phyloP scores from a whole-genome alignment of 2,329 filamentous ascomycete genomes.

The Colletotrichum graminicola region DNA sequence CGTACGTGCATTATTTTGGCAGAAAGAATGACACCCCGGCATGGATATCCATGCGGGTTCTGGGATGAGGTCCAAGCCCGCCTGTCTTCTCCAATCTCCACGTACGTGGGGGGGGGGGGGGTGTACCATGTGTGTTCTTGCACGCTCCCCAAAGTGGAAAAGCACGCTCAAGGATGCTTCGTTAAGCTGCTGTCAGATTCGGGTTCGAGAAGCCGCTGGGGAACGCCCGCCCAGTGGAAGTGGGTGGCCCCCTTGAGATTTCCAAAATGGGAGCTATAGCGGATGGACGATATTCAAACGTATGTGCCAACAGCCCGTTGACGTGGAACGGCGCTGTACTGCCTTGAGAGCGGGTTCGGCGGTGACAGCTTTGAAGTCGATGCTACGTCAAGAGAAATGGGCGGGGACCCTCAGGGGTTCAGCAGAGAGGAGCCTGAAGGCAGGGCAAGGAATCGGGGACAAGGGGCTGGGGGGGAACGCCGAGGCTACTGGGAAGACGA shows the following conservation, averaged over 20 bases:
- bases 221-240: conserved; percentile 16
- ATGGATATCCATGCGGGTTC: conserved; percentile 39
- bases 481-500: neutral
- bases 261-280: conserved; percentile 3
- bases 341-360: conserved; percentile 21
- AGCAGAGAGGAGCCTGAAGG: neutral
- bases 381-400: conserved; percentile 13
- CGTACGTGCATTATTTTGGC: neutral
- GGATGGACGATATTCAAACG: conserved; percentile 29
- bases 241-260: neutral
- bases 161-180: conserved; percentile 8
- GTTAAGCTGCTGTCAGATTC: conserved; percentile 7
- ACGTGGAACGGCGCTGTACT: conserved; percentile 17
- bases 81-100: conserved; percentile 30
- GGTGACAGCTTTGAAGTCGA: conserved; percentile 10
- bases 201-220: neutral
- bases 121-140: too few relatives aligned
- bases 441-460: neutral
- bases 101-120: conserved; percentile 14
- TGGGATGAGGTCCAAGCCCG: conserved; percentile 18
- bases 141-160: neutral
- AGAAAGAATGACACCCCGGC: conserved; percentile 8
- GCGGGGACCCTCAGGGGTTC: conserved; percentile 1
- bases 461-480: too few relatives aligned
- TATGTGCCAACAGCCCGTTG: conserved; percentile 6